A percentile compares a stretch with the other conserved stretches of the same genome.
Conservation (phyloP, 352 stramenopile species). For the Phytophthora kernoviae region DNA sequence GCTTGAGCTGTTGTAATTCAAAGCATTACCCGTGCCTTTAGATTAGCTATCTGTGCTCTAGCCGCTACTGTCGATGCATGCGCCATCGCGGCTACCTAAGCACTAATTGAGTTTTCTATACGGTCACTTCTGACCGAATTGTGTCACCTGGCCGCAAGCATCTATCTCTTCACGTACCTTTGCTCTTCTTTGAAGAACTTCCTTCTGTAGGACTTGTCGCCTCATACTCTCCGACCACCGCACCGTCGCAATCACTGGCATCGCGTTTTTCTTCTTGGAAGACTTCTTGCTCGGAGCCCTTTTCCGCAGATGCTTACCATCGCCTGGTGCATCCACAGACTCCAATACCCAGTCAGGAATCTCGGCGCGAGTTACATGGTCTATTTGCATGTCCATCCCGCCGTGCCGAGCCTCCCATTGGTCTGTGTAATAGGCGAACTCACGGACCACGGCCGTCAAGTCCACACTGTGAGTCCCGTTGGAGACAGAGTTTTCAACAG, state of each 20-base stretch:
- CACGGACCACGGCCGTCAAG: slow-evolving; percentile 70
- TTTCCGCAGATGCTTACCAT: slow-evolving; percentile 40
- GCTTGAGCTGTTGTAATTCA: neutral
- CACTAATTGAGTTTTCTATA: neutral
- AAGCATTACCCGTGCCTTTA: neutral
- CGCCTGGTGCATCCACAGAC: slow-evolving; percentile 24
- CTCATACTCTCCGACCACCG: slow-evolving; percentile 3
- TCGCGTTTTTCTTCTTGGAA: slow-evolving; percentile 41
- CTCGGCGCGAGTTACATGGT: slow-evolving; percentile 60
- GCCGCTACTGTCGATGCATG: slow-evolving; percentile 1
- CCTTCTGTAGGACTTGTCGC: slow-evolving; percentile 5
- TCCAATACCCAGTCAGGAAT: slow-evolving; percentile 74
- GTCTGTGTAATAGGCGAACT: slow-evolving; percentile 79
- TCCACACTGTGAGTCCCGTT: slow-evolving; percentile 52
- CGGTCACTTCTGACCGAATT: slow-evolving; percentile 6
- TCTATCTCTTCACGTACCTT: slow-evolving; percentile 44
- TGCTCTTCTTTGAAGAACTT: slow-evolving; percentile 38
- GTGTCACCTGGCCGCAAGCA: slow-evolving; percentile 4
- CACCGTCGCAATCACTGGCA: slow-evolving; percentile 7
- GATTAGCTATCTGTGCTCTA: neutral
- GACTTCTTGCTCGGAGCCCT: slow-evolving; percentile 11
- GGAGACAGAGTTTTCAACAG: slow-evolving; percentile 1
- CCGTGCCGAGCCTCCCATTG: slow-evolving; percentile 74
- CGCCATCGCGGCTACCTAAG: neutral
- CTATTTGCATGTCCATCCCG: slow-evolving; percentile 85